Evolutionary conservation across 768 basidiomycete genomes (phyloP).

Genomic region (Scleroderma citrinum): DNA sequence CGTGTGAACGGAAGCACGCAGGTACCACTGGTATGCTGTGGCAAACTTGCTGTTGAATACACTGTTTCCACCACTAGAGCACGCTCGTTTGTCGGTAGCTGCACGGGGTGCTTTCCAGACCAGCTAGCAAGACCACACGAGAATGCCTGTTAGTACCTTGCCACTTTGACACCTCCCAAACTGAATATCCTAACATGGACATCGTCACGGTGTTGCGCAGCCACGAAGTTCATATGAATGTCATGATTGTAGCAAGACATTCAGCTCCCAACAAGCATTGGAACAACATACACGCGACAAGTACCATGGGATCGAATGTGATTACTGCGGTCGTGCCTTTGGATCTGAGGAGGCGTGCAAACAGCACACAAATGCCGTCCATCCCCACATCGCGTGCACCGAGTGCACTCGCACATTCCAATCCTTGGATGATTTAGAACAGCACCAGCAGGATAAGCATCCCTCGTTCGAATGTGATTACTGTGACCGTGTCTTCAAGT

Average conservation of each 20-base stretch:
- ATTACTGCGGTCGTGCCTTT: constrained; percentile 11
- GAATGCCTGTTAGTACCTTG: background rate
- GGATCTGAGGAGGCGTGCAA: constrained; percentile 1
- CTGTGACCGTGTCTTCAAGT: constrained; percentile 9
- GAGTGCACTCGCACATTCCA: constrained; percentile 2
- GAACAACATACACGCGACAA: constrained; percentile 2
- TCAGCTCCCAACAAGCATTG: background rate
- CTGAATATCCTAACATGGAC: background rate
- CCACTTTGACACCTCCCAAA: background rate
- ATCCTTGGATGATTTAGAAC: background rate
- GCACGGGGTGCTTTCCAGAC: no score
- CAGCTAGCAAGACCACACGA: background rate
- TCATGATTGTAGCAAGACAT: background rate
- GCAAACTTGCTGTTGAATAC: background rate
- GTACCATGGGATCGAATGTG: constrained; percentile 9
- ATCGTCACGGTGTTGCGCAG: no score
- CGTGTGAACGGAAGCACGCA: background rate
- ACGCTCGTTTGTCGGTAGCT: no score
- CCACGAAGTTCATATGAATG: background rate
- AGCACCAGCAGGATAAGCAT: constrained; percentile 1
- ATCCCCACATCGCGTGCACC: constrained; percentile 1
- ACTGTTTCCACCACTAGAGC: no score
- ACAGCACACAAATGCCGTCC: constrained; percentile 10
- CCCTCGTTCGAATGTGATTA: constrained; percentile 11
- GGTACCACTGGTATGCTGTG: no score